Percentiles rank a stretch among this genome's conserved stretches.
Conservation (phyloP, 2,329 filamentous ascomycete species). For the Trichothecium roseum region DNA sequence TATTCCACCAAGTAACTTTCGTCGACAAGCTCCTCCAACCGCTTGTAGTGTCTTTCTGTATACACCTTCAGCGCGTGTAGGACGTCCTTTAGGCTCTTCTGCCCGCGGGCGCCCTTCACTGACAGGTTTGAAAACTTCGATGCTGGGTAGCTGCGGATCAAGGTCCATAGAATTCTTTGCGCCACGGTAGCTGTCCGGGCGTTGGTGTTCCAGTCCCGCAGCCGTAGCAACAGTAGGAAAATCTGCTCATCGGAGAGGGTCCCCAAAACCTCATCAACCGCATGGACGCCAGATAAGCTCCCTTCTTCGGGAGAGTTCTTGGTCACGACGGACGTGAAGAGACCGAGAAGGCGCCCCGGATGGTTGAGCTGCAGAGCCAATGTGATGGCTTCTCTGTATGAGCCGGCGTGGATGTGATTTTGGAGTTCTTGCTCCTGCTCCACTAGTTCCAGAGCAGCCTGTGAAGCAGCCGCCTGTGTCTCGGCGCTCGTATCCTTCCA, state of each 20-base stretch:
- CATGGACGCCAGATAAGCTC: conserved; percentile 52
- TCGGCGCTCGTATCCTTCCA: conserved; percentile 86
- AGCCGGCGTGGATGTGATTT: conserved; percentile 80
- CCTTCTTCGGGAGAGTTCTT: conserved; percentile 47
- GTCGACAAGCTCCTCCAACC: conserved; percentile 81
- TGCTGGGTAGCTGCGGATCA: conserved; percentile 75
- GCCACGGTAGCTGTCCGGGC: conserved; percentile 76
- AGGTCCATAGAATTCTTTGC: conserved; percentile 70
- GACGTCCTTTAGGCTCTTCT: conserved; percentile 69
- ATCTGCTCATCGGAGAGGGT: conserved; percentile 76
- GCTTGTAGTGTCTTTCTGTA: conserved; percentile 84
- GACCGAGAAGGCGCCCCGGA: conserved; percentile 70
- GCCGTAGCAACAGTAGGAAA: conserved; percentile 66
- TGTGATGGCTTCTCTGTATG: conserved; percentile 87
- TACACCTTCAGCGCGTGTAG: conserved; percentile 81
- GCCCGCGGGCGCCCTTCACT: conserved; percentile 43
- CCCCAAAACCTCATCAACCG: conserved; percentile 77
- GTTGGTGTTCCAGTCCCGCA: conserved; percentile 97
- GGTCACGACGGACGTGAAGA: conserved; percentile 74
- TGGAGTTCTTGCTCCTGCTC: conserved; percentile 92
- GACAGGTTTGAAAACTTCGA: conserved; percentile 64
- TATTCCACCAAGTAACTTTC: conserved; percentile 94
- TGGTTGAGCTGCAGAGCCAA: conserved; percentile 91
- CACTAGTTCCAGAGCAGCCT: conserved; percentile 66
- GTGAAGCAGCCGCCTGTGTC: conserved; percentile 64